Base-by-base conservation (phyloP, 2,329 filamentous ascomycete species). In the Talaromyces atroroseus region DNA sequence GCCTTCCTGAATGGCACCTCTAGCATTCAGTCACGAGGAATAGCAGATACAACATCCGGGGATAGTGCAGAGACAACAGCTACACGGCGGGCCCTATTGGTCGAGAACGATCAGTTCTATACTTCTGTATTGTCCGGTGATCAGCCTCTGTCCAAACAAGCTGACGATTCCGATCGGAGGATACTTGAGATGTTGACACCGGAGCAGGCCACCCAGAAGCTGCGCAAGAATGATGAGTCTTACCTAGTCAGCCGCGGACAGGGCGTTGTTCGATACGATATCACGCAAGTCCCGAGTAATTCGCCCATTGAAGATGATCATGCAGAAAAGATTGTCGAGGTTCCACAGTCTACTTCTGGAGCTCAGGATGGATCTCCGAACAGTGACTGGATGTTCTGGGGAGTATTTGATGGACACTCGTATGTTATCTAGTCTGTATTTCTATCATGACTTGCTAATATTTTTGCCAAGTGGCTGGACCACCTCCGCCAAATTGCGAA, bases 321-420 rank as follows among this genome's bases (percentile, higher is more conserved):
- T 69, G 89, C 92, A 52, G 94, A 99, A 76, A 95, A 96, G 81
- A 96, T 97, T 66, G 90, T 99, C 48, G 90, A 97, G 72, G 84
- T 96, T 8, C 88, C 90, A 4, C 80, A 81, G 53, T 79, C 77
- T 50, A 76, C 82, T 40, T 78, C 80, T 24, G 78, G 80, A 16
- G 77, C 78, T 7, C 76, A 81, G 65, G 74, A 81, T 68, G 74
- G 80, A 38, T 79, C 81, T 16, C 62, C 79, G 18, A 84, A 80
- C 58, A 89, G 83, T 60, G 95, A 99, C 73, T 99, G 94, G 94
- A 97, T 97, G 91, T 99, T 99, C 72, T 99, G 95, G 94, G 94
- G 92, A 57, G 92, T 99, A 18, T 99, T 97, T 72, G 94, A 99
- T 69, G 94, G 94, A 0, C 94, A 99, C 74, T 90, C 89, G 90